These are phyloP conservation scores for Stereocaulon alpinum DNA, from an alignment of 495 filamentous ascomycete species.

Conservation along the genomic window DNA sequence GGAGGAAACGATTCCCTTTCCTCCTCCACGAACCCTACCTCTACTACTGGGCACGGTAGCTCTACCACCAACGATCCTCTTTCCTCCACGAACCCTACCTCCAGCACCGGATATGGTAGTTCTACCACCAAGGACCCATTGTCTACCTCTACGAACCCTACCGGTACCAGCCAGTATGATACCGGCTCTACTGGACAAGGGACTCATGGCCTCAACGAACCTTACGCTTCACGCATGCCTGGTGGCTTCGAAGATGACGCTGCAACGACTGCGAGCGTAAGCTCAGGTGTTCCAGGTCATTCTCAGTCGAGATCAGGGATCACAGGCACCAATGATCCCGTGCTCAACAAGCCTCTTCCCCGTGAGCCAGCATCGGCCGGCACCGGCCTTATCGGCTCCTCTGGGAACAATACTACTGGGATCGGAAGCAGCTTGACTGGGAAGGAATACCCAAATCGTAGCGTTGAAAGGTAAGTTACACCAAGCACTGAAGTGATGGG, in stretches of 20 bases:
- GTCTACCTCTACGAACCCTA: slow-evolving; percentile 12
- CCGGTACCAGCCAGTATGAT: slow-evolving; percentile 1
- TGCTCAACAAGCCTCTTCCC: slow-evolving; percentile 40
- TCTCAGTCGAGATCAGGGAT: slow-evolving; percentile 17
- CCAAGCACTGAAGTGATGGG: not conserved
- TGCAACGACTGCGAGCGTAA: slow-evolving; percentile 35
- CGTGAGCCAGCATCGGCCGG: slow-evolving; percentile 22
- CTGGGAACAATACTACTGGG: not conserved
- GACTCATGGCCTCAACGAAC: slow-evolving; percentile 9
- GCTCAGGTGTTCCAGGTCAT: slow-evolving; percentile 37
- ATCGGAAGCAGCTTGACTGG: slow-evolving; percentile 8
- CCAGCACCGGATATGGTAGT: not conserved
- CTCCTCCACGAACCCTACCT: not conserved
- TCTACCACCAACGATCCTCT: not conserved
- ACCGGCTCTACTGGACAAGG: not conserved
- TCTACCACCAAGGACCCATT: not conserved
- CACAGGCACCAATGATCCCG: slow-evolving; percentile 28
- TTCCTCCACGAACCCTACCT: not conserved
- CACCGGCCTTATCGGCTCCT: too few relatives aligned
- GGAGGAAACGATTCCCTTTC: slow-evolving; percentile 11
- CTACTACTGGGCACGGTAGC: not conserved
- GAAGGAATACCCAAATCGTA: slow-evolving; percentile 16
- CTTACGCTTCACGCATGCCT: slow-evolving; percentile 18
- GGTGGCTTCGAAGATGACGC: slow-evolving; percentile 23
- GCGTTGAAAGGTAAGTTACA: slow-evolving; percentile 5